phyloP scores from a whole-genome alignment of 2,329 filamentous ascomycete genomes.

The Hirsutella rhossiliensis region DNA sequence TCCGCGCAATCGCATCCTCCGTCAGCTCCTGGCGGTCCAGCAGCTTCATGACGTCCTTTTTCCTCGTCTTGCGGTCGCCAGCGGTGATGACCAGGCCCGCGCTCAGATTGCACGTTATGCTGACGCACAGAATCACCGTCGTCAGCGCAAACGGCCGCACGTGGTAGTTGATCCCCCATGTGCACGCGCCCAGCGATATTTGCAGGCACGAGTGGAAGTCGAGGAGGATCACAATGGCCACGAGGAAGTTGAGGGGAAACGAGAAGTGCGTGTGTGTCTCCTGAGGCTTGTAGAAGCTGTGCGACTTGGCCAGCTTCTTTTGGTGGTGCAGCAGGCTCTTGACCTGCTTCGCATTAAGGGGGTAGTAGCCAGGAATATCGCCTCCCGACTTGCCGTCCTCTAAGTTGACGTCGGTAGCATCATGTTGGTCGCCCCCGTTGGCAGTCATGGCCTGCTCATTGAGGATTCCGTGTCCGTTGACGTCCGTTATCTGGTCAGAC shows the following conservation, averaged over 20 bases:
- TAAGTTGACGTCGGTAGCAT: slow-evolving; percentile 16
- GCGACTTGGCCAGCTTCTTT: slow-evolving; percentile 66
- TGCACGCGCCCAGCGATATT: slow-evolving; percentile 65
- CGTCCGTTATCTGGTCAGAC: background rate
- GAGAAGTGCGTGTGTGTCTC: slow-evolving; percentile 73
- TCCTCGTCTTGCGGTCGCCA: slow-evolving; percentile 64
- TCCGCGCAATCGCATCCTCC: slow-evolving; percentile 36
- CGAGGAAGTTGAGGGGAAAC: slow-evolving; percentile 62
- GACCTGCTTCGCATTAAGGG: slow-evolving; percentile 55
- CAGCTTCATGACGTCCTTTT: slow-evolving; percentile 74
- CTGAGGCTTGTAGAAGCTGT: slow-evolving; percentile 83
- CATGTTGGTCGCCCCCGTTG: slow-evolving; percentile 6
- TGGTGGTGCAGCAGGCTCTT: slow-evolving; percentile 63
- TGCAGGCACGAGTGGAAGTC: slow-evolving; percentile 73
- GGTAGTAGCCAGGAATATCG: slow-evolving; percentile 39
- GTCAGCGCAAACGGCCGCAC: slow-evolving; percentile 60
- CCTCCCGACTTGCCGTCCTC: slow-evolving; percentile 25
- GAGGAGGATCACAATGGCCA: slow-evolving; percentile 66
- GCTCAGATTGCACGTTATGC: slow-evolving; percentile 64
- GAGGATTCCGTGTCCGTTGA: background rate
- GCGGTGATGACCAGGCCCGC: slow-evolving; percentile 67
- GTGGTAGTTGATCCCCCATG: slow-evolving; percentile 66
- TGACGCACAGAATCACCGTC: slow-evolving; percentile 68
- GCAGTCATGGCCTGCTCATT: background rate
- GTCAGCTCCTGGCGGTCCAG: slow-evolving; percentile 70